phyloP scores from a whole-genome alignment of 2,329 filamentous ascomycete genomes.

The Aspergillus carbonarius region DNA sequence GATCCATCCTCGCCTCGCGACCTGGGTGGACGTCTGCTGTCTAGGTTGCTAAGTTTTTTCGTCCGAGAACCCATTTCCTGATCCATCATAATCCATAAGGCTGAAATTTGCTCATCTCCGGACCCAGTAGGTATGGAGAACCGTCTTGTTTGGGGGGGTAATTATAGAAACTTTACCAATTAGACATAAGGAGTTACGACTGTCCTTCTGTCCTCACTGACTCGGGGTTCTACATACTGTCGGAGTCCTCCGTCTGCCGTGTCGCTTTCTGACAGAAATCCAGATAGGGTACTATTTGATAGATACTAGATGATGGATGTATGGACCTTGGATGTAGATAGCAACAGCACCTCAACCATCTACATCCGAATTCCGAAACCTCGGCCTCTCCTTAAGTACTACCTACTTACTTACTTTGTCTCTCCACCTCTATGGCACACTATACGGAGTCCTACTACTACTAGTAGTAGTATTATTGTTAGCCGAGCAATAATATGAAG shows the following conservation, averaged over 20 bases:
- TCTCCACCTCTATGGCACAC: too few relatives aligned
- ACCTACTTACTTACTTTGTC: background rate
- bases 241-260: background rate
- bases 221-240: background rate
- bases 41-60: background rate
- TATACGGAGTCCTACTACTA: too few relatives aligned
- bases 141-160: background rate
- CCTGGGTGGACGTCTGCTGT: background rate
- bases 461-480: too few relatives aligned
- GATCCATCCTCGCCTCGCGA: background rate
- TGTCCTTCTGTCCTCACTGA: background rate
- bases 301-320: background rate
- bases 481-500: too few relatives aligned
- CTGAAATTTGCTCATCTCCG: conserved; percentile 1
- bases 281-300: too few relatives aligned
- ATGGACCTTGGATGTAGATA: too few relatives aligned
- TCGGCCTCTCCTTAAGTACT: too few relatives aligned
- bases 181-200: too few relatives aligned
- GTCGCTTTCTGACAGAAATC: background rate
- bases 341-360: background rate
- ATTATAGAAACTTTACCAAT: background rate
- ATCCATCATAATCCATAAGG: background rate
- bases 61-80: background rate
- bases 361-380: background rate
- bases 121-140: background rate